Conservation (phyloP, 2,329 filamentous ascomycete species). For the Penicillium sp. region DNA sequence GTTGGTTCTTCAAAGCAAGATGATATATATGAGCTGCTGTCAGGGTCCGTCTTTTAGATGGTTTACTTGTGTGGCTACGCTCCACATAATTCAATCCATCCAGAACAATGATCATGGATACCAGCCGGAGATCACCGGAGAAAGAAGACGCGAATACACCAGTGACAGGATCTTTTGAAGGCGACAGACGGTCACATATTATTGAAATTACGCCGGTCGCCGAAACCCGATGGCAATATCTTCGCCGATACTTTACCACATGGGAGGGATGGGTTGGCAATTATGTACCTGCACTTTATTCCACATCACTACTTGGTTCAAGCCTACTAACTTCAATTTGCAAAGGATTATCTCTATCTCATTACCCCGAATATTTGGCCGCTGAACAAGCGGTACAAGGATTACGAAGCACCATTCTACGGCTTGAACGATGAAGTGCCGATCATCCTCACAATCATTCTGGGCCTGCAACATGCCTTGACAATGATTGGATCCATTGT, state of each 20-base stretch:
- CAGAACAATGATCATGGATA: constrained; percentile 2
- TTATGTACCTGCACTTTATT: constrained; percentile 35
- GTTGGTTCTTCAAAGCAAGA: not conserved
- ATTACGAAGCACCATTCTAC: constrained; percentile 71
- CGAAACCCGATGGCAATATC: constrained; percentile 22
- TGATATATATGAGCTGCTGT: constrained; percentile 13
- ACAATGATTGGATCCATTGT: constrained; percentile 77
- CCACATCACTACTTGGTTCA: not conserved
- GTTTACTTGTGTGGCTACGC: not conserved
- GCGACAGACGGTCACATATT: constrained; percentile 4
- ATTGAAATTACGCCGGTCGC: constrained; percentile 11
- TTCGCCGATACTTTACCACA: constrained; percentile 26
- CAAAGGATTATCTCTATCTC: constrained; percentile 54
- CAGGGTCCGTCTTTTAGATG: not conserved
- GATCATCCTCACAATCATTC: constrained; percentile 68
- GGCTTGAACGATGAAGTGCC: constrained; percentile 80
- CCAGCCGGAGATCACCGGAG: constrained; percentile 6
- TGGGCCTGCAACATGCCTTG: constrained; percentile 77
- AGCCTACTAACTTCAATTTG: not conserved
- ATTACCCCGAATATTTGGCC: constrained; percentile 57
- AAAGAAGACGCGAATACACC: constrained; percentile 1
- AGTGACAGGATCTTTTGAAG: constrained; percentile 4
- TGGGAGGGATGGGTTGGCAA: constrained; percentile 51
- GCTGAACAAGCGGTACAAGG: constrained; percentile 47
- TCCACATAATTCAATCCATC: not conserved